Evolutionary conservation across 2,329 filamentous ascomycete species (phyloP), one percentile per base, ranked within the genome.

Genomic region (Nothophoma quercina): DNA sequence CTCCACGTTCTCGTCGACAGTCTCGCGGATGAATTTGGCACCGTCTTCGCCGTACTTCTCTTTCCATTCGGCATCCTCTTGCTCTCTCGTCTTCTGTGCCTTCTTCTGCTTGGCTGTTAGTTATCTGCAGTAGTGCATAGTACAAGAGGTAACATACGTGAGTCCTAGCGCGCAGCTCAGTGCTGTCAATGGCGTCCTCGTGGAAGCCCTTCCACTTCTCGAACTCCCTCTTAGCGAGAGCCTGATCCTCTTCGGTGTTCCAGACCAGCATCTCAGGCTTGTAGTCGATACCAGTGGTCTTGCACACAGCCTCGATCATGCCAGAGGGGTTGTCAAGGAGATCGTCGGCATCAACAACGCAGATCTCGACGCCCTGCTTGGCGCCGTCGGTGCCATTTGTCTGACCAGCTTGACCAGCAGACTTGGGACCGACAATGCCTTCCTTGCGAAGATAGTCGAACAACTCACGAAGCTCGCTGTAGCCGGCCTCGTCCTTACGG

Each of bases 161-260:
- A 36, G 81, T 80, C 68, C 90, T 82, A 2, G 90, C 85, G 71
- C 88, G 88, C 67, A 99, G 78, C 56, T 86, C 87, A 29, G 83
- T 88, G 70, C 90, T 96, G 62, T 89, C 81, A 64, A 98, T 90
- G 12, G 92, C 95, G 79, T 98, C 95, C 63, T 98, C 90, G 74
- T 98, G 95, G 78, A 96, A 98, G 9, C 95, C 95, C 63, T 87
- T 89, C 95, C 95, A 98, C 79, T 99, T 98, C 77, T 93, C 91
- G 77, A 98, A 98, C 15, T 87, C 87, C 58, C 85, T 82, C 61
- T 83, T 81, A 3, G 93, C 93, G 56, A 84, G 79, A 43, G 77
- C 64, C 63, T 91, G 86, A 64, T 88, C 87, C 59, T 89, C 88
- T 44, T 88, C 86, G 22, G 88, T 86, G 57, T 89, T 85, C 95